Conservation (phyloP, 208 protist genomes). For the Phytomonas sp. region DNA sequence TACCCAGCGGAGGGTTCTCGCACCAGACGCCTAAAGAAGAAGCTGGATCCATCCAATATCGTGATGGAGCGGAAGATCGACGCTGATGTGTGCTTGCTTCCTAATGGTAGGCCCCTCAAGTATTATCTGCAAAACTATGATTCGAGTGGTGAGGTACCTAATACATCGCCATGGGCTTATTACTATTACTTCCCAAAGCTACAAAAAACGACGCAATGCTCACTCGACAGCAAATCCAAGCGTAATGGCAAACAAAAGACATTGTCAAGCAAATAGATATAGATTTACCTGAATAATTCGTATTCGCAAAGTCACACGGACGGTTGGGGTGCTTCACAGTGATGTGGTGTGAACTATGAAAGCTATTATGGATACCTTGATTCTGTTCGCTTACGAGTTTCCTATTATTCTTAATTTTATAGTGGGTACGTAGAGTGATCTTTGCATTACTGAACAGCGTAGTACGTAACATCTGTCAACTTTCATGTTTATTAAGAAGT, state of each 20-base stretch:
- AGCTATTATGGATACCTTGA: conserved; percentile 66
- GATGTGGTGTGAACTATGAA: conserved; percentile 77
- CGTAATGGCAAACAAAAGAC: not conserved
- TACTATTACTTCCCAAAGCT: not conserved
- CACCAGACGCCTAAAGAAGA: not conserved
- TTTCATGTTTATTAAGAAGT: conserved; percentile 61
- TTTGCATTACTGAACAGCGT: conserved; percentile 70
- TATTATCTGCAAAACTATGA: conserved; percentile 18
- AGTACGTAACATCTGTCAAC: conserved; percentile 69
- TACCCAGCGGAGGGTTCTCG: not conserved
- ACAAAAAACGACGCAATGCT: not conserved
- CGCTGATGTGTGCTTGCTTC: conserved; percentile 17
- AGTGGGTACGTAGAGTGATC: conserved; percentile 77
- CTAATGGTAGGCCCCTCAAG: conserved; percentile 17
- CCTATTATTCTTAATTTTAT: conserved; percentile 57
- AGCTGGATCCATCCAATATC: not conserved
- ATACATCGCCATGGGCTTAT: conserved; percentile 2
- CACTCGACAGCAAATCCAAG: not conserved
- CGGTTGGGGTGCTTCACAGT: conserved; percentile 69
- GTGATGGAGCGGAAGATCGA: conserved; percentile 20
- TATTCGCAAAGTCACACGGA: conserved; percentile 21
- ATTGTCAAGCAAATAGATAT: not conserved
- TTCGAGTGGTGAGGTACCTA: not conserved
- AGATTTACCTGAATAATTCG: not conserved
- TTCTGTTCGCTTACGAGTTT: conserved; percentile 67